Evolutionary conservation across 495 filamentous ascomycete species (phyloP).

Genomic region (Penicillium taxi): DNA sequence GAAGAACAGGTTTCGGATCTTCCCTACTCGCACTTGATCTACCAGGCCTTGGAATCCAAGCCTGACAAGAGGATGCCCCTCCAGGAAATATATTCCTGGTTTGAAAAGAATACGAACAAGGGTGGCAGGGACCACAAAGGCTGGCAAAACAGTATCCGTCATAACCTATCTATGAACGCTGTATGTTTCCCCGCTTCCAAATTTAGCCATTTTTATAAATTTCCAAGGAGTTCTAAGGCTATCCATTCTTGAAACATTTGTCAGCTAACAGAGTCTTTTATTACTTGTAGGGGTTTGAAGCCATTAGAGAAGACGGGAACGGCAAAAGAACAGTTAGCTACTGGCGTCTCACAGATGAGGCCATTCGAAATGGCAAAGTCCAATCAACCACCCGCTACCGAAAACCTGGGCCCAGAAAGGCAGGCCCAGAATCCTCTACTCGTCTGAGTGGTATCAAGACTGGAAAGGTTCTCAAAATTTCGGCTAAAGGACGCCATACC

Average conservation of each 20-base stretch:
- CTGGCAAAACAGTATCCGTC: constrained; percentile 96
- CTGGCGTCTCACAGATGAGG: constrained; percentile 61
- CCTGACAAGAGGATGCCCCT: constrained; percentile 63
- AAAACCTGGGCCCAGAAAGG: constrained; percentile 36
- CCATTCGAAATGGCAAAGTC: constrained; percentile 52
- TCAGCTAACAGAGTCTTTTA: constrained; percentile 7
- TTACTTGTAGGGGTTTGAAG: constrained; percentile 64
- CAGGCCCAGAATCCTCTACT: neutral
- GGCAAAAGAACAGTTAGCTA: constrained; percentile 52
- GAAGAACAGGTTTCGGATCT: constrained; percentile 39
- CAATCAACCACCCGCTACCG: constrained; percentile 71
- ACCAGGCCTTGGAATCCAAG: constrained; percentile 59
- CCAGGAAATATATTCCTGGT: constrained; percentile 87
- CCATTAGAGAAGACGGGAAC: constrained; percentile 38
- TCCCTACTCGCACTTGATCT: constrained; percentile 82
- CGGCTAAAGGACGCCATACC: too few species aligned
- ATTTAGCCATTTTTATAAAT: neutral
- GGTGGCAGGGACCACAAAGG: constrained; percentile 59
- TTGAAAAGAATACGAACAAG: constrained; percentile 72
- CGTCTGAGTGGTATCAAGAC: neutral
- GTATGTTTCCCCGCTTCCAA: constrained; percentile 45
- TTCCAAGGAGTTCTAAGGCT: too few species aligned
- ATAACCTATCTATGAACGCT: constrained; percentile 94
- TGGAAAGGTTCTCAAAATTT: too few species aligned
- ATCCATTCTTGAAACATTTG: constrained; percentile 1